Base-by-base conservation (phyloP, 257 asterid genomes). In the Craterostigma plantagineum region DNA sequence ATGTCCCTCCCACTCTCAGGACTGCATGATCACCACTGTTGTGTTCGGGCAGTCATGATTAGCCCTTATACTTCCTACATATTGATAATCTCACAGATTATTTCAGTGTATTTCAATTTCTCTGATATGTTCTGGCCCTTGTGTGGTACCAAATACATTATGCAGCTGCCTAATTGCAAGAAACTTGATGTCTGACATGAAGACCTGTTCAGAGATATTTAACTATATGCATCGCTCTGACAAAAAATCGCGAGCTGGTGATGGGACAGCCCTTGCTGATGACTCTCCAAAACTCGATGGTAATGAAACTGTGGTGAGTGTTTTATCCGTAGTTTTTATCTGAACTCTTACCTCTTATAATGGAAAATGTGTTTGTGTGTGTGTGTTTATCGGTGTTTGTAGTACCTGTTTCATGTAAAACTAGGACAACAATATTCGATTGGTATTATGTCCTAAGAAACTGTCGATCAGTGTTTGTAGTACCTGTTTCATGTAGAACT, bases 121-220 rank as follows among this genome's bases (percentile, higher is more conserved):
- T 36, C 40, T 36, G 40, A 12, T 36, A 1, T 8, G 40, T 15
- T 23, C 51, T 35, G 45, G 59, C 45, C 43, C 41, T 61, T 60
- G 51, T 54, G 46, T 38, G 16, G 23, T 50, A 18, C 41, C 46
- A 46, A 45, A 14, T 66, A 39, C 65, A 56, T 52, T 57, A 50
- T 66, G 58, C 95, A 90, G 99, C 71, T 83, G 99, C 60, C 58
- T 79, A 72, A 90, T 83, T 52, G 91, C 95, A 38, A 81, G 99
- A 55, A 90, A 90, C 65, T 71, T 79, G 45, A 62, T 90, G 94
- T 70, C 63, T 66, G 94, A 93, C 58, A 50, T 75, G 69, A 90
- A 72, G 64, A 79, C 69, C 33, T 83, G 99, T 59, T 56, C 65
- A 37, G 99, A 90, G 62, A 85, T 83, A 52, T 83, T 64, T 63